phyloP scores from a whole-genome alignment of 331 rosid genomes.

The Rosa hybrid region DNA sequence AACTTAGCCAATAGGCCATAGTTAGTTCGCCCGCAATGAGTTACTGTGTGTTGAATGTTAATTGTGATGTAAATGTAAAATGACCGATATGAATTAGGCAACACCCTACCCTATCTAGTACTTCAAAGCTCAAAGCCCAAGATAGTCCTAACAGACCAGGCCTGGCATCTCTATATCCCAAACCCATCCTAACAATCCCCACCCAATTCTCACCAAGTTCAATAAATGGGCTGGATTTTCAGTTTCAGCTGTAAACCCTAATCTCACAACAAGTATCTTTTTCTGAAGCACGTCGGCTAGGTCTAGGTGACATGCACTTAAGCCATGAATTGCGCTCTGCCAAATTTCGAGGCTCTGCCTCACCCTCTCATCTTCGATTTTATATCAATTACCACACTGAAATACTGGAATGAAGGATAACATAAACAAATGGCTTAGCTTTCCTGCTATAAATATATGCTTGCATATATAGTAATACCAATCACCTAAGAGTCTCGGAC shows the following conservation, averaged over 20 bases:
- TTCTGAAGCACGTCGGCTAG: background rate
- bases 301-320: slow-evolving; percentile 1
- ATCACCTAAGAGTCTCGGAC: background rate
- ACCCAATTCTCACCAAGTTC: no score
- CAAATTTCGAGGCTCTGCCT: slow-evolving; percentile 7
- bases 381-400: slow-evolving; percentile 12
- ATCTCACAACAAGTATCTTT: background rate
- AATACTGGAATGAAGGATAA: slow-evolving; percentile 22
- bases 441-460: background rate
- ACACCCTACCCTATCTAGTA: no score
- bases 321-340: slow-evolving; percentile 4
- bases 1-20: no score
- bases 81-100: no score
- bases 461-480: background rate
- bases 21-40: no score
- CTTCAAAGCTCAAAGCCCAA: background rate
- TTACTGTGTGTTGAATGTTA: no score
- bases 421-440: background rate
- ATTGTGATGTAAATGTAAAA: no score
- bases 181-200: no score
- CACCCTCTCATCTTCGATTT: background rate
- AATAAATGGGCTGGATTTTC: background rate
- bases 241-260: background rate
- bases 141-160: background rate
- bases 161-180: no score